phyloP scores from a whole-genome alignment of 306 rosid genomes.

The Glycyrrhiza uralensis region DNA sequence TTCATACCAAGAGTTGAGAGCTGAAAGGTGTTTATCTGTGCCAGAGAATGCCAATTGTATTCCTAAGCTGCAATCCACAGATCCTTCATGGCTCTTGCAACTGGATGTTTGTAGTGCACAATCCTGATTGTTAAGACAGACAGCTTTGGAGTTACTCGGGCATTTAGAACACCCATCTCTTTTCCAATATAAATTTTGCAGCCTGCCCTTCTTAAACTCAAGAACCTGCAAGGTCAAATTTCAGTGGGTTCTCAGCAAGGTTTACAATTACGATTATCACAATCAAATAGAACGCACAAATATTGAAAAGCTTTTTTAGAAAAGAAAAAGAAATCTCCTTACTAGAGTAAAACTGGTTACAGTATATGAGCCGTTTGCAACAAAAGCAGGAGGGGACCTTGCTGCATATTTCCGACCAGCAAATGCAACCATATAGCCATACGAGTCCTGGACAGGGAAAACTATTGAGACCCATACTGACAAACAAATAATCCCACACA shows the following conservation, averaged over 20 bases:
- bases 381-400: conserved; percentile 69
- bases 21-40: conserved; percentile 79
- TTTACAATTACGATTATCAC: not conserved
- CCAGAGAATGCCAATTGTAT: conserved; percentile 94
- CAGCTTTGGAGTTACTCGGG: conserved; percentile 47
- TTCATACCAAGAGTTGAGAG: conserved; percentile 97
- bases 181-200: conserved; percentile 83
- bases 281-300: not conserved
- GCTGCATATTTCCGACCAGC: conserved; percentile 88
- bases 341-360: conserved; percentile 95
- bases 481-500: not conserved
- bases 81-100: conserved; percentile 67
- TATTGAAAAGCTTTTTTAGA: not conserved
- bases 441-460: conserved; percentile 46
- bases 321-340: conserved; percentile 20
- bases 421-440: conserved; percentile 89
- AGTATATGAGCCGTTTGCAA: conserved; percentile 55
- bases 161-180: conserved; percentile 79
- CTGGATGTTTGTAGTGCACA: conserved; percentile 64
- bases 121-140: conserved; percentile 81
- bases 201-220: conserved; percentile 84
- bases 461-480: conserved; percentile 14
- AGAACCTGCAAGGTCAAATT: conserved; percentile 54
- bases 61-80: conserved; percentile 83
- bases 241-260: not conserved